phyloP scores from a whole-genome alignment of 768 basidiomycete genomes.

The Coprinopsis marcescibilis region DNA sequence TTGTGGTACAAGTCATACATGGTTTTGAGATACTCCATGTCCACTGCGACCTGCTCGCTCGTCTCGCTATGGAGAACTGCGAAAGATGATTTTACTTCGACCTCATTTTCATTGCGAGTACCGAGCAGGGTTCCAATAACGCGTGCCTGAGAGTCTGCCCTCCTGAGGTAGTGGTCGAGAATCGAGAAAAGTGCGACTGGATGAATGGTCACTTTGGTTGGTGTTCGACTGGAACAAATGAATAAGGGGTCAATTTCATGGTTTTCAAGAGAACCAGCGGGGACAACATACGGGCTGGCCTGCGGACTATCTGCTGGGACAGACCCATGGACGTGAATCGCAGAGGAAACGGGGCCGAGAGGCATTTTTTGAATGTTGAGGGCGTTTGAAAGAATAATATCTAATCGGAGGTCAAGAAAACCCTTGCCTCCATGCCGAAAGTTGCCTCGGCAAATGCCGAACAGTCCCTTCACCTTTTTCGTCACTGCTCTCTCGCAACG shows the following conservation, averaged over 20 bases:
- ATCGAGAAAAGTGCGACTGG: conserved; percentile 92
- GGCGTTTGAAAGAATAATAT: conserved; percentile 13
- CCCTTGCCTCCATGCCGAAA: conserved; percentile 22
- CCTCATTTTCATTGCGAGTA: conserved; percentile 55
- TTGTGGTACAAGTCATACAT: conserved; percentile 90
- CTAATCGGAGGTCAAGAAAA: conserved; percentile 14
- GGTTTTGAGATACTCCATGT: conserved; percentile 91
- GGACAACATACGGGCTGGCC: conserved; percentile 32
- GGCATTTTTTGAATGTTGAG: conserved; percentile 33
- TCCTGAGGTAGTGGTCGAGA: conserved; percentile 93
- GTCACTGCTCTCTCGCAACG: conserved; percentile 15
- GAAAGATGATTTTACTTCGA: conserved; percentile 82
- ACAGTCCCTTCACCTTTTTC: conserved; percentile 15
- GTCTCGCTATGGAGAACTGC: conserved; percentile 92
- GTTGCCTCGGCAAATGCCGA: conserved; percentile 34
- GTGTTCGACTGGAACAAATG: conserved; percentile 49
- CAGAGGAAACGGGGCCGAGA: conserved; percentile 43
- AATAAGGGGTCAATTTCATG: conserved; percentile 5
- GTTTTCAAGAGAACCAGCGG: background rate
- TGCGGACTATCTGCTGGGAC: conserved; percentile 25
- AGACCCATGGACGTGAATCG: conserved; percentile 40
- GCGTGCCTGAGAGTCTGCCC: conserved; percentile 73
- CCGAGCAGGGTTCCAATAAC: conserved; percentile 97
- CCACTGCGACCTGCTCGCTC: conserved; percentile 89
- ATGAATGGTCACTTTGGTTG: conserved; percentile 74